Base-by-base conservation (phyloP, 257 asterid genomes). In the Solanum stenotomum region DNA sequence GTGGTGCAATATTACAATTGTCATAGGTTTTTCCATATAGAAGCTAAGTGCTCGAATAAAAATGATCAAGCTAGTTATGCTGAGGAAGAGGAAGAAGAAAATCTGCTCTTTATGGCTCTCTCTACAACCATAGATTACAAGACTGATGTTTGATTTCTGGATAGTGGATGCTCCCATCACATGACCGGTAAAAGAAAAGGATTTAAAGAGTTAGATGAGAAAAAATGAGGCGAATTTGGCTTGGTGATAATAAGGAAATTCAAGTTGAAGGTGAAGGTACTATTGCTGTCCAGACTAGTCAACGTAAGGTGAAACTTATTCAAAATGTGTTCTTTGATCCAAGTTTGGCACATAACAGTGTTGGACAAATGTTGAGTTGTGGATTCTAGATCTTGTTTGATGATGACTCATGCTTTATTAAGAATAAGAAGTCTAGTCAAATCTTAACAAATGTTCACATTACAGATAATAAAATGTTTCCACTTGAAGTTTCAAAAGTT, bases 361-460 rank as follows among this genome's bases (percentile, higher is more conserved):
- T 89, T 72, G 89, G 89, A 3, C 83, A 85, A 67, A 35, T 90
- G 16, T 85, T 89, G 87, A 3, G 18, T 37, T n/a, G 83, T 87
- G 71, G 84, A 8, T 88, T 78, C 18, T 27, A 49, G 0, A 2
- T 82, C 14, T 14, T 40, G 20, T 90, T 90, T 85, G 77, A 90
- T 79, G 85, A 61, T 27, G 65, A 3, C 6, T 12, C 33, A 2
- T 88, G 89, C 27, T 14, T 42, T 31, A 76, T 89, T 70, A 34
- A 78, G 11, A 79, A 85, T 4, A 87, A 90, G 20, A 29, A 75
- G 22, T 22, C 5, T 0, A 7, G 78, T 10, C 14, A 65, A 40
- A 34, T 37, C 9, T 23, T 88, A 9, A 44, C 31, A 5, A 23
- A 3, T 22, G 42, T 71, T 5, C 5, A 3, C 0, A 82, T 85